Conservation (phyloP, 75 land plant genomes). For the Pinus tabuliformis region DNA sequence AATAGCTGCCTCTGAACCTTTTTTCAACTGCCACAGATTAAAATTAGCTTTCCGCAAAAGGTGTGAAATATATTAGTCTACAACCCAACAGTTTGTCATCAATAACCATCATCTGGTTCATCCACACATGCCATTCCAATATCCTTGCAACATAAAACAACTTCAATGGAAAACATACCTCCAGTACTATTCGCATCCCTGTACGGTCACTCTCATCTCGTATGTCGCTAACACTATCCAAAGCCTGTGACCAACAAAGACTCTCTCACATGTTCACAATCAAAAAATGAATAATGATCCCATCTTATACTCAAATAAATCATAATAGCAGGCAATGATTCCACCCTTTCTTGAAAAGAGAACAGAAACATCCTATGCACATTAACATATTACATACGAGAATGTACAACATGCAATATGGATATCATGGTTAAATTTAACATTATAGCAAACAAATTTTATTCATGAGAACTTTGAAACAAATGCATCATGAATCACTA, state of each 20-base stretch:
- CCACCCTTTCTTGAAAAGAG: background rate
- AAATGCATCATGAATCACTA: too few relatives aligned
- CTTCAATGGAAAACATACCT: constrained; percentile 52
- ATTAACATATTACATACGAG: background rate
- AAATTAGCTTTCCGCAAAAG: background rate
- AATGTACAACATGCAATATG: background rate
- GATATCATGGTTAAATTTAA: too few relatives aligned
- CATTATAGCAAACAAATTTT: too few relatives aligned
- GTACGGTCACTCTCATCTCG: constrained; percentile 98
- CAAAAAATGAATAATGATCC: background rate
- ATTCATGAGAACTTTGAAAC: too few relatives aligned
- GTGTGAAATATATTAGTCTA: background rate
- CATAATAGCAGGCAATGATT: background rate
- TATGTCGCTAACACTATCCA: constrained; percentile 94
- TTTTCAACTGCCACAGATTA: constrained; percentile 60
- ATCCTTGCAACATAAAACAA: background rate
- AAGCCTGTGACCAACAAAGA: constrained; percentile 34
- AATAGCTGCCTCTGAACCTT: constrained; percentile 71
- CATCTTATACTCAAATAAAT: background rate
- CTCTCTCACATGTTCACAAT: background rate
- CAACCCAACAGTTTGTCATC: background rate
- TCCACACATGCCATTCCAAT: too few relatives aligned
- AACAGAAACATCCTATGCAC: background rate
- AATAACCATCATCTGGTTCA: background rate
- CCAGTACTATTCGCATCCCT: constrained; percentile 97